phyloP scores from a whole-genome alignment of 2,329 filamentous ascomycete species.

The Simplicillium sp. region DNA sequence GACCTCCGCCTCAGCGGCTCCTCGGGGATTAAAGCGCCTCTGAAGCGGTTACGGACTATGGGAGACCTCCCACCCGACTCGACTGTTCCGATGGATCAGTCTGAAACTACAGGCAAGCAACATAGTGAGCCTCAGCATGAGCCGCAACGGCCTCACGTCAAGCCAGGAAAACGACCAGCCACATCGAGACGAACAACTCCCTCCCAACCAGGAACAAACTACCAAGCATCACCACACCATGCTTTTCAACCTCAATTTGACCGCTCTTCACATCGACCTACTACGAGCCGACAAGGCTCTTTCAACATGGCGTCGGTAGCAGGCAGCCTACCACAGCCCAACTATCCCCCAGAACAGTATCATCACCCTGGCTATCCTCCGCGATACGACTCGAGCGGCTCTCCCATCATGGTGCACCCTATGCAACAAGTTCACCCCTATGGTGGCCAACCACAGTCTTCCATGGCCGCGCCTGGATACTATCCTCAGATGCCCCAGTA shows the following conservation, averaged over 20 bases:
- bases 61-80: no score
- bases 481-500: not conserved
- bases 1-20: no score
- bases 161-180: no score
- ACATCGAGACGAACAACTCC: no score
- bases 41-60: no score
- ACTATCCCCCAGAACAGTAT: not conserved
- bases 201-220: no score
- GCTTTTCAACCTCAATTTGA: not conserved
- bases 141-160: no score
- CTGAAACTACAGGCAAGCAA: no score
- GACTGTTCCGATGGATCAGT: no score
- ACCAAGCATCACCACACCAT: not conserved
- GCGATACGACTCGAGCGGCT: not conserved
- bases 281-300: not conserved
- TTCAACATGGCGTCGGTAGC: not conserved
- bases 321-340: not conserved
- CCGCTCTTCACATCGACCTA: not conserved
- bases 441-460: not conserved
- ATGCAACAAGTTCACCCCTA: not conserved
- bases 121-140: no score
- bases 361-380: not conserved
- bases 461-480: not conserved
- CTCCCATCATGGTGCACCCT: not conserved
- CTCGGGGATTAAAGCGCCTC: no score